A percentile compares a stretch with the other conserved stretches of the same genome.
Evolutionary conservation across 176 grass and related monocot species (phyloP).

Genomic region (Triticum urartu): DNA sequence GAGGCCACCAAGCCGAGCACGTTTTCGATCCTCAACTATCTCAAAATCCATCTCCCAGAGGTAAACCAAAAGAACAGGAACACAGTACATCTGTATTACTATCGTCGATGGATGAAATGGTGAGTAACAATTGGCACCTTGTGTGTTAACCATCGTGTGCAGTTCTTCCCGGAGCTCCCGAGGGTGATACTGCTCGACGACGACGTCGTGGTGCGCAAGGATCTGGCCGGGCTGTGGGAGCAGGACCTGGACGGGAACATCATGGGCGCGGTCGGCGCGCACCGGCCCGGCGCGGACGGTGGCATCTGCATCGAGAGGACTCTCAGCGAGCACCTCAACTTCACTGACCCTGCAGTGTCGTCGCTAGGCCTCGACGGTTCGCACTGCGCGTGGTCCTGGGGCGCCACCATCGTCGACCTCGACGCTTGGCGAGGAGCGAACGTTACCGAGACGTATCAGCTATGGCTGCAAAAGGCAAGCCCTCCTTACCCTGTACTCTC

Average conservation of each 20-base stretch:
- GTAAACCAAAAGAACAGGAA: slow-evolving; percentile 32
- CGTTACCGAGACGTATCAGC: slow-evolving; percentile 57
- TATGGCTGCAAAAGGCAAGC: slow-evolving; percentile 76
- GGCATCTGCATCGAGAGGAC: slow-evolving; percentile 54
- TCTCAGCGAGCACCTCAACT: slow-evolving; percentile 68
- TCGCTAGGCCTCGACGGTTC: slow-evolving; percentile 26
- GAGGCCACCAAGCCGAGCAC: slow-evolving; percentile 67
- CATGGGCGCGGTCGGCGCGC: slow-evolving; percentile 61
- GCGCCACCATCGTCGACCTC: slow-evolving; percentile 70
- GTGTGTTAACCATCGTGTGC: not conserved
- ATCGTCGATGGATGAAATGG: not conserved
- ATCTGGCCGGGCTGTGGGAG: slow-evolving; percentile 71
- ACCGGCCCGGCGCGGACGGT: slow-evolving; percentile 6
- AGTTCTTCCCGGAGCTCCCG: slow-evolving; percentile 85
- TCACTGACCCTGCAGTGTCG: slow-evolving; percentile 54
- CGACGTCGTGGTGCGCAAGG: slow-evolving; percentile 82
- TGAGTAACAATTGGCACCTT: not conserved
- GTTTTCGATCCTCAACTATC: slow-evolving; percentile 79
- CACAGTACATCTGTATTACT: not conserved
- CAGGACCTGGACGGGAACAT: slow-evolving; percentile 61
- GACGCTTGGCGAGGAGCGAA: slow-evolving; percentile 71
- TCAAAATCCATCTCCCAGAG: slow-evolving; percentile 94
- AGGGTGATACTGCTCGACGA: slow-evolving; percentile 81
- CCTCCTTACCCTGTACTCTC: not conserved
- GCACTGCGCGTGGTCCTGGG: slow-evolving; percentile 76